phyloP scores from a whole-genome alignment of 345 rosid species.

The Salix exigua region DNA sequence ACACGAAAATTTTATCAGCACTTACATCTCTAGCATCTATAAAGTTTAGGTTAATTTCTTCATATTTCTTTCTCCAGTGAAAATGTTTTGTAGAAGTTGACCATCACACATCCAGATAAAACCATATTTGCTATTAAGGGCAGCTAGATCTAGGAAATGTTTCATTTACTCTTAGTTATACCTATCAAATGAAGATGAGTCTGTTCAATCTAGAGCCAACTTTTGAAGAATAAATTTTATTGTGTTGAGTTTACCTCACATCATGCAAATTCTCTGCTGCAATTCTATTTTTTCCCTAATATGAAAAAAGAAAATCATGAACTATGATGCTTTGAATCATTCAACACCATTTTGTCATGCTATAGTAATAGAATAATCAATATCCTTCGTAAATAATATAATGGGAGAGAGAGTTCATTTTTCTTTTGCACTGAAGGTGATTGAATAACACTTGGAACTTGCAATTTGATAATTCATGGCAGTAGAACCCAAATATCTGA shows the following conservation, averaged over 20 bases:
- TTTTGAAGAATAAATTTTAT: not conserved
- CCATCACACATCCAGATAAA: not conserved
- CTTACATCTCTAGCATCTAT: not conserved
- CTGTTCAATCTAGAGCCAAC: not conserved
- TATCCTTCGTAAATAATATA: not conserved
- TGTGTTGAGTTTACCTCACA: not conserved
- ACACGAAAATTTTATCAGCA: not conserved
- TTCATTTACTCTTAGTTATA: not conserved
- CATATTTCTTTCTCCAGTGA: not conserved
- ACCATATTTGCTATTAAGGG: slow-evolving; percentile 1
- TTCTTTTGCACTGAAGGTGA: not conserved
- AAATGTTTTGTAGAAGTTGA: not conserved
- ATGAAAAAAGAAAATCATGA: no score
- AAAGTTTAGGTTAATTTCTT: not conserved
- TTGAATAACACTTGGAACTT: not conserved
- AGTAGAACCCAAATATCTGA: not conserved
- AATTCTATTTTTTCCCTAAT: not conserved
- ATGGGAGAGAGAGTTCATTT: not conserved
- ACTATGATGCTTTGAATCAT: no score
- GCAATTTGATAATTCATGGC: not conserved
- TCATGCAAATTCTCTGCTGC: not conserved
- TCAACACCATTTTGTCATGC: not conserved
- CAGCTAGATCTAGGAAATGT: not conserved
- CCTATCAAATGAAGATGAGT: not conserved
- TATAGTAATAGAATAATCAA: no score